Evolutionary conservation across 768 basidiomycete species (phyloP), one percentile per base, ranked within the genome.

Genomic region (Amanita pseudoporphyria): DNA sequence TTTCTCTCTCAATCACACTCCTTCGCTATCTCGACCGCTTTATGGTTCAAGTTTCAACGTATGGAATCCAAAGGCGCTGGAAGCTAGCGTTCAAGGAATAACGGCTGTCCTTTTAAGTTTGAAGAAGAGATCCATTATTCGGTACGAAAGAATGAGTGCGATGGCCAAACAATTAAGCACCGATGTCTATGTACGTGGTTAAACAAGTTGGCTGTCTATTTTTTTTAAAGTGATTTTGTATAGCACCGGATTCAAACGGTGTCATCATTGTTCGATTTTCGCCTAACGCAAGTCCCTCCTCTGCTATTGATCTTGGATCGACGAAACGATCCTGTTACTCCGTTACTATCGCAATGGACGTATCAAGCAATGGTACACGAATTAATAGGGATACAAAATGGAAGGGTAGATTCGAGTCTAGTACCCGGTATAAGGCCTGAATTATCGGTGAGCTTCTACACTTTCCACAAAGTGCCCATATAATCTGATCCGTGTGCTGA

Each of bases 361-460:
- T 98, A 98, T 67, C 95, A 98, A 63, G 96, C 95, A 1, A 97
- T 98, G 94, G 96, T 98, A 0, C 96, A 99, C 59, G 96, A 98
- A 62, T 71, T 96, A 12, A 67, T 98, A 6, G 86, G 88, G 2
- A 96, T 99, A 40, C 83, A 87, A 53, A 98, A 97, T 60, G 95
- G 95, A 16, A 77, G 96, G 51, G 93, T 98, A 3, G 82, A 90
- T 60, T 66, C 94, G 39, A 79, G 77, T 53, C 68, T 79, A 53
- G 90, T 94, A 30, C 91, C 91, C 12, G 93, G 90, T 56, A 85
- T 93, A 39, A 69, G 76, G 43, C 82, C 87, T 22, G 96, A 99
- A 63, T 72, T 98, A 48, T 78, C 82, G 60, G 94, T 88, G 58
- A 54, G 78, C 64, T 14, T 30, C 3, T 12, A 10, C 14, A n/a